Percentiles rank a stretch among this genome's conserved stretches.
Conservation (phyloP, 768 basidiomycete genomes). For the Lentinula lateritia region DNA sequence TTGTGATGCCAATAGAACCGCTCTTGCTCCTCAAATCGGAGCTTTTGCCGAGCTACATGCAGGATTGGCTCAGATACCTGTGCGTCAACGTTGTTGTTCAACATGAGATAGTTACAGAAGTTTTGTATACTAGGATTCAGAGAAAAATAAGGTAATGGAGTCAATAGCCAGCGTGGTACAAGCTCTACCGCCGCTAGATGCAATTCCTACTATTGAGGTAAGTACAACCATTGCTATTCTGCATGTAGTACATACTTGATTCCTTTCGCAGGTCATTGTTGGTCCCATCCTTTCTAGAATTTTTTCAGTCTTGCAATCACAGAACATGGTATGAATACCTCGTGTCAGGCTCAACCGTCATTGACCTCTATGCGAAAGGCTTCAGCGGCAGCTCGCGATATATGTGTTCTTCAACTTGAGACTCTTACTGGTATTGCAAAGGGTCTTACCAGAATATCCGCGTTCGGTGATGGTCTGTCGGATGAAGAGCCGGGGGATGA, state of each 20-base stretch:
- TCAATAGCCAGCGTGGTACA: constrained; percentile 93
- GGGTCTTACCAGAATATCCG: constrained; percentile 70
- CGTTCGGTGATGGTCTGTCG: background rate
- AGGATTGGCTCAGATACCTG: constrained; percentile 67
- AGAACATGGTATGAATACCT: constrained; percentile 22
- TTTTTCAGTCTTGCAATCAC: constrained; percentile 51
- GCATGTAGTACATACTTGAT: background rate
- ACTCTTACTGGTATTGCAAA: constrained; percentile 82
- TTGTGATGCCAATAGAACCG: constrained; percentile 86
- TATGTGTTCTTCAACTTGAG: constrained; percentile 70
- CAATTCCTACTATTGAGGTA: constrained; percentile 73
- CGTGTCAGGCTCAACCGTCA: background rate
- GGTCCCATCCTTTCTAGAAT: constrained; percentile 70
- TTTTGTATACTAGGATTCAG: constrained; percentile 52
- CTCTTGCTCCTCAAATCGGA: constrained; percentile 75
- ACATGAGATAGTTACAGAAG: background rate
- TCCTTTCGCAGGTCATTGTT: constrained; percentile 54
- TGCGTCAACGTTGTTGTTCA: constrained; percentile 27
- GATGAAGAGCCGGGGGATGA: constrained; percentile 47
- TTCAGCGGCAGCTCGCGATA: constrained; percentile 64
- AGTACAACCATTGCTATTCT: constrained; percentile 8
- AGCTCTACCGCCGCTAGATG: constrained; percentile 75
- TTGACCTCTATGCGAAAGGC: constrained; percentile 31
- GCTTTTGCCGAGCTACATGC: constrained; percentile 85
- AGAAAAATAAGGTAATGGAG: constrained; percentile 87